phyloP scores from a whole-genome alignment of 2,329 filamentous ascomycete species.

The Aspergillus unguis region DNA sequence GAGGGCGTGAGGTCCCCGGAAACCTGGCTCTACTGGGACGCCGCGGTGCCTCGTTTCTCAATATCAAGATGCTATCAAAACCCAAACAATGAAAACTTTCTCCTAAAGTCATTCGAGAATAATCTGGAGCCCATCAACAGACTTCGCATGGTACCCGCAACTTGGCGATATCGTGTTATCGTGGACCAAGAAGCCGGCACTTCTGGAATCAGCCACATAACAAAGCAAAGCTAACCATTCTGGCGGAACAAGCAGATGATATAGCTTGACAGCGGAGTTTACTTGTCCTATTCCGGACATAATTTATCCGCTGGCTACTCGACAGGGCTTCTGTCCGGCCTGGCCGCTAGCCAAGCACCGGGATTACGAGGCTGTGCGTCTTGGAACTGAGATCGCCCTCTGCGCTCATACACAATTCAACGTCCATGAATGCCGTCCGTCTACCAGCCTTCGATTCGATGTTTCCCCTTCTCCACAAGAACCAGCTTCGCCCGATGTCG shows the following conservation, averaged over 20 bases:
- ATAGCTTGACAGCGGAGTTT: constrained; percentile 8
- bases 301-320: background rate
- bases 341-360: constrained; percentile 6
- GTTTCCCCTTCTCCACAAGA: constrained; percentile 1
- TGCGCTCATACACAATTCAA: background rate
- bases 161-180: constrained; percentile 1
- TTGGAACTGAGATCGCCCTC: constrained; percentile 1
- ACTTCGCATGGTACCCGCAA: background rate
- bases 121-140: background rate
- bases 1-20: no score
- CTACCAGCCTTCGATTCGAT: background rate
- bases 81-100: no score
- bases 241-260: background rate
- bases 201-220: constrained; percentile 7
- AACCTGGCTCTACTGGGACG: no score
- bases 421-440: background rate
- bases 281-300: constrained; percentile 1
- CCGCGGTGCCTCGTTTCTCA: no score
- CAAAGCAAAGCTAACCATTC: background rate
- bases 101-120: background rate
- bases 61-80: background rate
- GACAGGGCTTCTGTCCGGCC: background rate
- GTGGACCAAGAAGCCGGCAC: background rate
- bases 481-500: background rate
- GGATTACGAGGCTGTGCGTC: constrained; percentile 1